Percentiles rank a stretch among this genome's conserved stretches.
Conservation (phyloP, 768 basidiomycete species). For the Pulveroboletus sp. region DNA sequence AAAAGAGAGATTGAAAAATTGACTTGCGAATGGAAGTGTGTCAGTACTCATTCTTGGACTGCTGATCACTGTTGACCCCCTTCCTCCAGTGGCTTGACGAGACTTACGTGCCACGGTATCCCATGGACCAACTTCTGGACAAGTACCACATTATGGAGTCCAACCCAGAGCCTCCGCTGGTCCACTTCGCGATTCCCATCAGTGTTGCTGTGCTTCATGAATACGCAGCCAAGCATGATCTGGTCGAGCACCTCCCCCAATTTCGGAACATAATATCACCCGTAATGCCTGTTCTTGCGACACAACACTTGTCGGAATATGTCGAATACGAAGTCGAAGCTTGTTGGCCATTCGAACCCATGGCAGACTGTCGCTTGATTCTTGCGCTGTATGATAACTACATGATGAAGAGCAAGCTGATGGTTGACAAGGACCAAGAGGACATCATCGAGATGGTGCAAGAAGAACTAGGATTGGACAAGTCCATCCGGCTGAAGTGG, state of each 20-base stretch:
- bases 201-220: neutral
- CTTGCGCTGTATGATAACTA: neutral
- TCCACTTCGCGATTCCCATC: constrained; percentile 1
- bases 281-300: neutral
- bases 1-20: no score
- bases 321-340: neutral
- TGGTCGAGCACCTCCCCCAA: neutral
- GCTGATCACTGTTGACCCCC: no score
- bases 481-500: neutral
- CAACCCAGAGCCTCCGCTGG: neutral
- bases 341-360: neutral
- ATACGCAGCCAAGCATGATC: neutral
- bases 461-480: neutral
- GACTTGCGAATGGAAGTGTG: no score
- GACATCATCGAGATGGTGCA: neutral
- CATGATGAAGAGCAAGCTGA: neutral
- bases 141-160: neutral
- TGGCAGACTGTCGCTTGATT: neutral
- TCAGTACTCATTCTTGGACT: no score
- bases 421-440: neutral
- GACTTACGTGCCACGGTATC: neutral
- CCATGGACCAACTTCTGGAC: neutral
- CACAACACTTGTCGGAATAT: neutral
- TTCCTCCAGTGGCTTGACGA: neutral
- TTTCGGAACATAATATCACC: neutral